A percentile compares a stretch with the other conserved stretches of the same genome.
Evolutionary conservation across 225 moss, liverwort and hornwort species (phyloP).

Genomic region (Pleurozium schreberi): DNA sequence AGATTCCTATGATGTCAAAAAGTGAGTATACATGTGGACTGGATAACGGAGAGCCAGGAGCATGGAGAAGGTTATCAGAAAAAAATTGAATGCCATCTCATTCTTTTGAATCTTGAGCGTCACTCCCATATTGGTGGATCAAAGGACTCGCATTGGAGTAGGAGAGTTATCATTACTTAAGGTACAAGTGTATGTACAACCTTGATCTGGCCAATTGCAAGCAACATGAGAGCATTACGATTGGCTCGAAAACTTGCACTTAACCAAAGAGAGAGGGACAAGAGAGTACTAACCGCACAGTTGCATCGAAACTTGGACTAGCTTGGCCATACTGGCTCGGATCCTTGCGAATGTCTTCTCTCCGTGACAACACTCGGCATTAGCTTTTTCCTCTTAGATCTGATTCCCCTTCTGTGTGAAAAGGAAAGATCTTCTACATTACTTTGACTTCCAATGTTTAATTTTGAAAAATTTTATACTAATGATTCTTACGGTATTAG

Average conservation of each 20-base stretch:
- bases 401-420: neutral
- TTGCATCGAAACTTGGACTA: neutral
- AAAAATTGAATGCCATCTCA: neutral
- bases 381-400: neutral
- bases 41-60: neutral
- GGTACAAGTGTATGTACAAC: neutral
- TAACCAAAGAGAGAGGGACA: neutral
- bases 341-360: neutral
- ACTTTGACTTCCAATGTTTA: too few relatives aligned
- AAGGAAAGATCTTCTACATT: too few relatives aligned
- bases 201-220: neutral
- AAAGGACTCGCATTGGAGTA: neutral
- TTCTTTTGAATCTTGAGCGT: neutral
- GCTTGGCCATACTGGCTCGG: neutral
- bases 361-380: neutral
- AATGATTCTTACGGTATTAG: too few relatives aligned
- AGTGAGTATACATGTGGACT: neutral
- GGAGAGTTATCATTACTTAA: neutral
- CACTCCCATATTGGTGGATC: neutral
- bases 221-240: neutral
- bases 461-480: too few relatives aligned
- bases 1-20: neutral
- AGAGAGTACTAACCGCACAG: neutral
- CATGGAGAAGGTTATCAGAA: neutral
- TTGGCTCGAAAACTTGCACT: neutral